Percentiles rank a stretch among this genome's conserved stretches.
These are phyloP conservation scores for Wallemia hederae DNA, from an alignment of 1,284 basidiomycete genomes.

Conservation along the genomic window DNA sequence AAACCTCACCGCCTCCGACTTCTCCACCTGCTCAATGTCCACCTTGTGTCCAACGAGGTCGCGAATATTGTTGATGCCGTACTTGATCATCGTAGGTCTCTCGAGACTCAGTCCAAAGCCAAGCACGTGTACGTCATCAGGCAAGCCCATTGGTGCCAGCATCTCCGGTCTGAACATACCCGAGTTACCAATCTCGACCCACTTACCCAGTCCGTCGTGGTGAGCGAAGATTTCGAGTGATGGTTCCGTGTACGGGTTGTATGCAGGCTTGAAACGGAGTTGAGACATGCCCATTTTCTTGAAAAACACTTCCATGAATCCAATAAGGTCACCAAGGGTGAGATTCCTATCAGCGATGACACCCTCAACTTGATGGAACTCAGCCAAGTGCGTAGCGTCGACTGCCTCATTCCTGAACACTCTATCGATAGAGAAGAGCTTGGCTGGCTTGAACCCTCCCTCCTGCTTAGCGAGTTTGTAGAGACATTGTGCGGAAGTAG, in stretches of 20 bases:
- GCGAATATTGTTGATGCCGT: constrained; percentile 74
- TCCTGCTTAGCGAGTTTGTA: constrained; percentile 53
- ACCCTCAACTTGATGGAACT: constrained; percentile 99
- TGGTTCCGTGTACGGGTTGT: constrained; percentile 92
- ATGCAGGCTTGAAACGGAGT: constrained; percentile 88
- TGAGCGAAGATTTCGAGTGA: constrained; percentile 99
- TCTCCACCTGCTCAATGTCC: constrained; percentile 61
- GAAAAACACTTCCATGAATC: constrained; percentile 92
- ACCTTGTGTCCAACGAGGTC: constrained; percentile 94
- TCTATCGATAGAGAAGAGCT: constrained; percentile 90
- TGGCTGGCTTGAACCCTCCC: constrained; percentile 73
- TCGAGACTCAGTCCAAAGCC: constrained; percentile 92
- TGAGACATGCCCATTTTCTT: constrained; percentile 78
- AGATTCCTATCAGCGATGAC: constrained; percentile 84
- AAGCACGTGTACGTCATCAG: constrained; percentile 81
- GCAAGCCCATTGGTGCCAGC: constrained; percentile 96
- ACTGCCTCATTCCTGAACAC: constrained; percentile 98
- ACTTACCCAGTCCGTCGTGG: constrained; percentile 74
- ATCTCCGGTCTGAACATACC: constrained; percentile 99
- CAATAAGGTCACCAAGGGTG: constrained; percentile 89
- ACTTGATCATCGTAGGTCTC: constrained; percentile 97
- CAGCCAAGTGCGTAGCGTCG: constrained; percentile 96
- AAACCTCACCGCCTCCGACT: constrained; percentile 64
- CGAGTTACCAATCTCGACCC: constrained; percentile 53
- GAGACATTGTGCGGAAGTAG: constrained; percentile 78